Evolutionary conservation across 345 rosid species (phyloP).

Genomic region (Jatropha curcas): DNA sequence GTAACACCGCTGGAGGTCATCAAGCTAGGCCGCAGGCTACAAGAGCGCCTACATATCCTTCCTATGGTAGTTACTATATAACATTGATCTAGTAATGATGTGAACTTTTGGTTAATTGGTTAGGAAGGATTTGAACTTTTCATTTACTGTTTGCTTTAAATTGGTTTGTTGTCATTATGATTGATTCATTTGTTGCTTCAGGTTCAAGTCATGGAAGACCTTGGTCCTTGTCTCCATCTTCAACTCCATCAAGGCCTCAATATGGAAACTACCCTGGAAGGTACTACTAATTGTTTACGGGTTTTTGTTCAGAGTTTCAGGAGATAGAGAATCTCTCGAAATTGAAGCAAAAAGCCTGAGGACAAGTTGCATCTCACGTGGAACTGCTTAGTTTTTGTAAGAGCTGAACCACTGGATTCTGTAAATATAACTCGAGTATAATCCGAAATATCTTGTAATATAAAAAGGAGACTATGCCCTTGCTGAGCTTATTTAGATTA

Average conservation of each 20-base stretch:
- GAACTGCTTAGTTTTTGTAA: background rate
- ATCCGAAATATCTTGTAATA: background rate
- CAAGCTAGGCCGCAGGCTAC: slow-evolving; percentile 10
- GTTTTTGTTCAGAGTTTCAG: background rate
- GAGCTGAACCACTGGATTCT: background rate
- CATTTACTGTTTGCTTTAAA: background rate
- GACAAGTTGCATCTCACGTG: background rate
- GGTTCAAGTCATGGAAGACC: slow-evolving; percentile 14
- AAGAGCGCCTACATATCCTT: background rate
- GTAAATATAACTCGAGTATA: no score
- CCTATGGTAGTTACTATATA: slow-evolving; percentile 17
- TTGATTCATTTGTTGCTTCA: slow-evolving; percentile 1
- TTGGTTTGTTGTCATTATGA: slow-evolving; percentile 5
- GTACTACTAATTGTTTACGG: background rate
- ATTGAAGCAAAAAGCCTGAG: background rate
- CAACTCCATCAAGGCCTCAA: slow-evolving; percentile 3
- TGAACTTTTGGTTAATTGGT: background rate
- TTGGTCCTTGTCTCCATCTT: background rate
- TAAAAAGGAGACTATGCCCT: background rate
- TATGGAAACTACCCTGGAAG: slow-evolving; percentile 12
- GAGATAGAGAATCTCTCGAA: background rate
- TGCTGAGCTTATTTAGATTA: background rate
- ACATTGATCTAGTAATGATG: background rate
- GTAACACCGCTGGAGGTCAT: background rate
- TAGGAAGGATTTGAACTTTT: background rate